These are phyloP conservation scores for Globisporangium heterothallicum DNA, from an alignment of 352 stramenopile species.

Conservation along the genomic window DNA sequence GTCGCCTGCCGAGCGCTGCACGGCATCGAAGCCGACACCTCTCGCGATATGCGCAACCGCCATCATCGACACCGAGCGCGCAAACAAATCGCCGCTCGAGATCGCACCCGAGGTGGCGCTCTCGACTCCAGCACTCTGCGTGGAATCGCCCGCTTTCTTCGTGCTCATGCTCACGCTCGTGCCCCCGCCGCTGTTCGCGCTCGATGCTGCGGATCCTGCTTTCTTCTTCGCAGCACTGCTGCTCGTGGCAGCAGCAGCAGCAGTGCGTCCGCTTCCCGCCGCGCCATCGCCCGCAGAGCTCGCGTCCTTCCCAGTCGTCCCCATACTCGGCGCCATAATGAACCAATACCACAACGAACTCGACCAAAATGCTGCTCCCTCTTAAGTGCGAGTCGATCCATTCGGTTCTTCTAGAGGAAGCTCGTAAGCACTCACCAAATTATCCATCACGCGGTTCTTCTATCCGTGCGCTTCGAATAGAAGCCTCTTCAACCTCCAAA, in stretches of 20 bases:
- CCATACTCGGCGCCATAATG: not conserved
- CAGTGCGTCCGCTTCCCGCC: too few relatives aligned
- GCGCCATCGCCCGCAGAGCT: not conserved
- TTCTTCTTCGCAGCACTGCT: slow-evolving; percentile 21
- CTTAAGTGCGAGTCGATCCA: slow-evolving; percentile 3
- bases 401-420: slow-evolving; percentile 5
- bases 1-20: slow-evolving; percentile 46
- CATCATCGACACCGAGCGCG: slow-evolving; percentile 44
- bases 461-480: not conserved
- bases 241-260: not conserved
- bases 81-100: slow-evolving; percentile 40
- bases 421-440: not conserved
- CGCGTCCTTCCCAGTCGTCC: not conserved
- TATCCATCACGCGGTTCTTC: slow-evolving; percentile 5
- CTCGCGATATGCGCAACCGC: slow-evolving; percentile 40
- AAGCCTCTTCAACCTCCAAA: slow-evolving; percentile 5
- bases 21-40: slow-evolving; percentile 45
- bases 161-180: slow-evolving; percentile 40
- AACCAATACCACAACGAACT: too few relatives aligned
- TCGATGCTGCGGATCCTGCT: slow-evolving; percentile 8
- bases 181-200: slow-evolving; percentile 8
- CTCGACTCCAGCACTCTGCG: slow-evolving; percentile 13
- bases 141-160: slow-evolving; percentile 20
- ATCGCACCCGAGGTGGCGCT: slow-evolving; percentile 16
- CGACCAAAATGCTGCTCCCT: too few relatives aligned